Percentiles rank a stretch among this genome's conserved stretches.
Conservation (phyloP, 208 protist species). For the Leishmania guyanensis region DNA sequence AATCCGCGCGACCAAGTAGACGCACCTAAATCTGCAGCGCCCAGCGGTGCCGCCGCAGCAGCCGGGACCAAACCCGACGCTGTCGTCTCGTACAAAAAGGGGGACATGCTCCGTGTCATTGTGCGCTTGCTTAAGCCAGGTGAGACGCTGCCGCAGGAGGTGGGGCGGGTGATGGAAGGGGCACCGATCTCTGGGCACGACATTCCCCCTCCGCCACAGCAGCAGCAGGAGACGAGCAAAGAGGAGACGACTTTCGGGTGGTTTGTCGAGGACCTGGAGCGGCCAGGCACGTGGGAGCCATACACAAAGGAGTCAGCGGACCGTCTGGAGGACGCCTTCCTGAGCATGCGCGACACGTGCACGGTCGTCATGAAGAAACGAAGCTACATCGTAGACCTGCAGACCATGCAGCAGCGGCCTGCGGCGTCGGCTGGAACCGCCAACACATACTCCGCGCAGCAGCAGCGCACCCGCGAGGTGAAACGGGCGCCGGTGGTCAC, state of each 20-base stretch:
- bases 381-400: constrained; percentile 63
- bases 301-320: constrained; percentile 53
- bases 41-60: neutral
- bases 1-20: neutral
- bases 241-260: constrained; percentile 45
- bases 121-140: constrained; percentile 23
- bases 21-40: neutral
- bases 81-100: neutral
- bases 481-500: constrained; percentile 47
- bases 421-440: neutral
- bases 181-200: neutral
- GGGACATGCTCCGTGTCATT: constrained; percentile 26
- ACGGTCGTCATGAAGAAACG: constrained; percentile 61
- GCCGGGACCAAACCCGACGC: neutral
- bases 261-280: constrained; percentile 71
- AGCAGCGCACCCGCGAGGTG: constrained; percentile 41
- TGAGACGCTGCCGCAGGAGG: constrained; percentile 29
- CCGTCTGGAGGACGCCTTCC: constrained; percentile 67
- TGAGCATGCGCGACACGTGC: constrained; percentile 32
- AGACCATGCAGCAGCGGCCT: constrained; percentile 54
- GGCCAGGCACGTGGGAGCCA: constrained; percentile 57
- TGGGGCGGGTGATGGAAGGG: constrained; percentile 30
- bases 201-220: constrained; percentile 18
- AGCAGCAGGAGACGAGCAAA: neutral
- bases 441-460: neutral